Evolutionary conservation across 192 early-diverging fungal genomes (phyloP).

Genomic region (Gonapodya prolifera): DNA sequence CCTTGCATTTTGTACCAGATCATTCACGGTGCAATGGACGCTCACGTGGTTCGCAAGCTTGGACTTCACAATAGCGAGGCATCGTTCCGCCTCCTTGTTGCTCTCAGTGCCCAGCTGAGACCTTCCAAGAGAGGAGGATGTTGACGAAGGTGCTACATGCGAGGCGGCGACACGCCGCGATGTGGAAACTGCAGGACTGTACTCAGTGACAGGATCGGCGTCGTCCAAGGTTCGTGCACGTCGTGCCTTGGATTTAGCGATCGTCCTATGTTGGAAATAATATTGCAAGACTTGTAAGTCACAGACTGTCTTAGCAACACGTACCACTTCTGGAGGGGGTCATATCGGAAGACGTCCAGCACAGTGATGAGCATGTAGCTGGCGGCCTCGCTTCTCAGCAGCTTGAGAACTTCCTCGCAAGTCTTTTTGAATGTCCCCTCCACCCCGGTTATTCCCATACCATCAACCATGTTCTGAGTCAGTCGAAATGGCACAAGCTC

Average conservation of each 20-base stretch:
- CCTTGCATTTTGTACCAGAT: slow-evolving; percentile 54
- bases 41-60: slow-evolving; percentile 45
- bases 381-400: slow-evolving; percentile 60
- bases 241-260: background rate
- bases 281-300: background rate
- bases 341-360: slow-evolving; percentile 88
- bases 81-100: slow-evolving; percentile 58
- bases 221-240: background rate
- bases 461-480: slow-evolving; percentile 77
- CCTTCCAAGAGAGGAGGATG: background rate
- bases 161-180: background rate
- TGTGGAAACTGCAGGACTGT: background rate
- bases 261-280: background rate
- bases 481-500: slow-evolving; percentile 88
- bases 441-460: slow-evolving; percentile 45
- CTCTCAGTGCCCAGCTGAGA: background rate
- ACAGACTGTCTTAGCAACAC: background rate
- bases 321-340: slow-evolving; percentile 70
- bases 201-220: background rate
- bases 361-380: slow-evolving; percentile 63
- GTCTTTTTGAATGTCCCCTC: slow-evolving; percentile 23
- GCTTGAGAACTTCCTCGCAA: slow-evolving; percentile 64
- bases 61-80: slow-evolving; percentile 44
- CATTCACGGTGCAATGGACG: slow-evolving; percentile 58
- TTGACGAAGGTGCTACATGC: background rate